These are phyloP conservation scores for Lentithecium fluviatile DNA, from an alignment of 495 filamentous ascomycete species.

Conservation along the genomic window DNA sequence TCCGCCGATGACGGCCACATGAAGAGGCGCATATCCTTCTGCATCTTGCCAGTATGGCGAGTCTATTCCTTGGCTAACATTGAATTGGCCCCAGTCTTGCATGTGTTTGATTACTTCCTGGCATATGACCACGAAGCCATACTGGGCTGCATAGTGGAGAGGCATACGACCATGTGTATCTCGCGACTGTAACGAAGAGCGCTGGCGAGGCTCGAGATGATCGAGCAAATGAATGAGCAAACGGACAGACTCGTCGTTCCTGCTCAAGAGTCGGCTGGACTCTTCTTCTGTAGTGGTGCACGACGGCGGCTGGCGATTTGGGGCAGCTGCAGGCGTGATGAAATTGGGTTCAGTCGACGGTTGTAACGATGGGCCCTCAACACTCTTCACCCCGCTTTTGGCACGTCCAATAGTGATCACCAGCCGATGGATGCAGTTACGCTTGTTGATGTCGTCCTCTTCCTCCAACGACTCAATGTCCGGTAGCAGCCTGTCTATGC, in stretches of 20 bases:
- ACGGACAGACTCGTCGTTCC: slow-evolving; percentile 71
- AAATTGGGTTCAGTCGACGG: slow-evolving; percentile 60
- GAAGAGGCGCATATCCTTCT: slow-evolving; percentile 87
- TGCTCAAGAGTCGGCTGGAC: slow-evolving; percentile 56
- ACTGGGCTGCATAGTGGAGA: slow-evolving; percentile 93
- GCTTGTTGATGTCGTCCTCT: slow-evolving; percentile 85
- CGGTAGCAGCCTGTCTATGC: slow-evolving; percentile 66
- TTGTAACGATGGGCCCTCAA: slow-evolving; percentile 47
- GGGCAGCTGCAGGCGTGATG: slow-evolving; percentile 72
- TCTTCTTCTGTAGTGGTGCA: slow-evolving; percentile 46
- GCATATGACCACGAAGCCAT: slow-evolving; percentile 84
- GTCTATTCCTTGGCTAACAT: slow-evolving; percentile 81
- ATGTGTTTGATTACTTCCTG: slow-evolving; percentile 84
- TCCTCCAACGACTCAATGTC: slow-evolving; percentile 72
- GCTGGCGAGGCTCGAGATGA: slow-evolving; percentile 65
- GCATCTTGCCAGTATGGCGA: slow-evolving; percentile 82
- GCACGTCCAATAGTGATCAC: slow-evolving; percentile 85
- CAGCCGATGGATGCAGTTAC: slow-evolving; percentile 88
- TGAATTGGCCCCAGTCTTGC: slow-evolving; percentile 83
- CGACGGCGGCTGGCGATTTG: slow-evolving; percentile 59
- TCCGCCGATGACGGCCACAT: slow-evolving; percentile 88
- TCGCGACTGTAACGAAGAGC: slow-evolving; percentile 61
- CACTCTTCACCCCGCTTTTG: slow-evolving; percentile 59
- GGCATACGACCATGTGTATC: slow-evolving; percentile 84
- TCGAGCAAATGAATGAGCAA: slow-evolving; percentile 74